Evolutionary conservation across 352 stramenopile species (phyloP).

Genomic region (Phytophthora pseudosyringae): DNA sequence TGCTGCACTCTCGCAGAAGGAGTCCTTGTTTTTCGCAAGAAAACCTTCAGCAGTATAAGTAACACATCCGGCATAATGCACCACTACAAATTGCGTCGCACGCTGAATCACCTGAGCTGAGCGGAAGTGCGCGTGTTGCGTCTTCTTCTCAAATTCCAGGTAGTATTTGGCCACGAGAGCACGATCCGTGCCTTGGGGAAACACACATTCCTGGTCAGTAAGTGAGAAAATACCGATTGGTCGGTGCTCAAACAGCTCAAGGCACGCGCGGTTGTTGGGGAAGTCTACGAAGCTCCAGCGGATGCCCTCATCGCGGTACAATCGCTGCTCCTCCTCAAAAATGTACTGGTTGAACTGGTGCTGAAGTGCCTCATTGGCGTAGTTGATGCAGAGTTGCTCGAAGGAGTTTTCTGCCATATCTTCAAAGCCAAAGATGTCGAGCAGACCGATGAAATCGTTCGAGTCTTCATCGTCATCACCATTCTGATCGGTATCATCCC

Average conservation of each 20-base stretch:
- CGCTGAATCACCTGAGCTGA: constrained; percentile 55
- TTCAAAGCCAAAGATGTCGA: constrained; percentile 93
- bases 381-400: constrained; percentile 93
- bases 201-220: constrained; percentile 83
- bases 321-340: constrained; percentile 90
- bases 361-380: constrained; percentile 88
- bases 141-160: constrained; percentile 73
- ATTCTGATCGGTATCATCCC: constrained; percentile 24
- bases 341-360: constrained; percentile 92
- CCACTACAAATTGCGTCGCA: constrained; percentile 81
- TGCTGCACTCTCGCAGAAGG: constrained; percentile 76
- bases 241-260: constrained; percentile 83
- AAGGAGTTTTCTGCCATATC: constrained; percentile 88
- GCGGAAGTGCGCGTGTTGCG: constrained; percentile 59
- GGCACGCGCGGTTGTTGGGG: constrained; percentile 77
- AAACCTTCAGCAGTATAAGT: constrained; percentile 85
- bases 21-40: constrained; percentile 92
- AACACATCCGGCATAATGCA: constrained; percentile 87
- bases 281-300: constrained; percentile 79
- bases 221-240: constrained; percentile 86
- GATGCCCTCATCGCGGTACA: constrained; percentile 84
- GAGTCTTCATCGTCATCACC: constrained; percentile 21
- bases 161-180: constrained; percentile 84
- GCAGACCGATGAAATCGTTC: constrained; percentile 74
- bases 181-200: constrained; percentile 74